Conservation (phyloP, 2,329 filamentous ascomycete species). For the Penicillium sp. region DNA sequence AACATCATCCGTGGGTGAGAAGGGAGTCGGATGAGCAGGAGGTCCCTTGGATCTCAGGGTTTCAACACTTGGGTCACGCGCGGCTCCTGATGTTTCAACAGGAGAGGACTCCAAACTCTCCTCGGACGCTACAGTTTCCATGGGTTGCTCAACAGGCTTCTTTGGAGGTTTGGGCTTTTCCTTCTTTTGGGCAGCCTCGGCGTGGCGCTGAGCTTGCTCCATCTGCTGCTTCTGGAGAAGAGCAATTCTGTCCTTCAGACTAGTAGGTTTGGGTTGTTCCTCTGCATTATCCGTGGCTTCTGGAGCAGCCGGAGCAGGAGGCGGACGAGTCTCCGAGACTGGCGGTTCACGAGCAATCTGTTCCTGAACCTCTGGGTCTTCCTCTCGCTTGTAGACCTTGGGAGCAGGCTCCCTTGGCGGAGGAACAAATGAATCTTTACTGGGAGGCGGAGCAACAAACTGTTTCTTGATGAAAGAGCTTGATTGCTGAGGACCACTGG, state of each 20-base stretch:
- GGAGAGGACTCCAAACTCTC: conserved; percentile 28
- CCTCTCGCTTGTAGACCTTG: conserved; percentile 78
- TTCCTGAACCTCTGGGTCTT: conserved; percentile 58
- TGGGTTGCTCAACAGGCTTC: conserved; percentile 52
- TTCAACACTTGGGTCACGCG: conserved; percentile 35
- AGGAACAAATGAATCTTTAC: conserved; percentile 83
- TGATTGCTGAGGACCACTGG: conserved; percentile 54
- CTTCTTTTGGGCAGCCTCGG: conserved; percentile 71
- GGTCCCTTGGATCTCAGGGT: conserved; percentile 30
- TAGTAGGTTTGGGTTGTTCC: conserved; percentile 84
- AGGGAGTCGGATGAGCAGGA: conserved; percentile 34
- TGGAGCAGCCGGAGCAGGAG: conserved; percentile 32
- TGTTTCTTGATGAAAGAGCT: conserved; percentile 87
- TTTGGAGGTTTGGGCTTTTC: conserved; percentile 74
- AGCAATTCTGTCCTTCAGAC: conserved; percentile 90
- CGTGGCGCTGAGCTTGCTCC: conserved; percentile 78
- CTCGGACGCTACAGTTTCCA: conserved; percentile 22
- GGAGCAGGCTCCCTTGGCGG: conserved; percentile 64
- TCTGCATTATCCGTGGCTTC: conserved; percentile 55
- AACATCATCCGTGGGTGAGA: conserved; percentile 46
- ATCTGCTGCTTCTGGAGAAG: conserved; percentile 88
- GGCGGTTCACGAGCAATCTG: conserved; percentile 31
- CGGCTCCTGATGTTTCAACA: conserved; percentile 30
- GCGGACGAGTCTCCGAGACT: conserved; percentile 29
- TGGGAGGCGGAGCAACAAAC: conserved; percentile 90